These are phyloP conservation scores for Scheffersomyces stambukii DNA, from an alignment of 1,139 yeast species.

Conservation along the genomic window DNA sequence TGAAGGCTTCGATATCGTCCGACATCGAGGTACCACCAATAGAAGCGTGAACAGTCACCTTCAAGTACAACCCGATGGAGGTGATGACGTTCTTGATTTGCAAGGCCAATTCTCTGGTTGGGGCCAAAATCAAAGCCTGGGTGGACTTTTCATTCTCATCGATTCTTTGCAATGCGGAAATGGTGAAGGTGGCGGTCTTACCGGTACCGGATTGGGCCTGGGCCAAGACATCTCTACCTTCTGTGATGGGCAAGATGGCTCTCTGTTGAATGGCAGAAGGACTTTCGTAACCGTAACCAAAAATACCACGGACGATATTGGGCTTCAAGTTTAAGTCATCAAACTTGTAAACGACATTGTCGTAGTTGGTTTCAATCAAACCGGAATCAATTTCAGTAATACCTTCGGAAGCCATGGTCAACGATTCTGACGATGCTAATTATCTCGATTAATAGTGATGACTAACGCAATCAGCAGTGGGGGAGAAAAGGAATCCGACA, in stretches of 20 bases:
- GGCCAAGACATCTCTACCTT: slow-evolving; percentile 95
- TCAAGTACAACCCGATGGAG: slow-evolving; percentile 90
- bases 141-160: slow-evolving; percentile 73
- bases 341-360: slow-evolving; percentile 86
- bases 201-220: slow-evolving; percentile 99
- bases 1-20: slow-evolving; percentile 90
- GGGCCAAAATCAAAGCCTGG: slow-evolving; percentile 94
- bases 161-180: slow-evolving; percentile 92
- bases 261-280: slow-evolving; percentile 99
- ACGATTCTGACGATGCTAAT: too few relatives aligned
- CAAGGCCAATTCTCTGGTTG: slow-evolving; percentile 97
- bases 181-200: slow-evolving; percentile 98
- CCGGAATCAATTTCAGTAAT: slow-evolving; percentile 80
- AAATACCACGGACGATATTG: slow-evolving; percentile 80
- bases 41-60: slow-evolving; percentile 94
- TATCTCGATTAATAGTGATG: not conserved
- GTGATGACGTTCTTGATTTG: slow-evolving; percentile 96
- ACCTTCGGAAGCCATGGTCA: slow-evolving; percentile 43
- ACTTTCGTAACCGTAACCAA: slow-evolving; percentile 95
- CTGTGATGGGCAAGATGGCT: slow-evolving; percentile 94
- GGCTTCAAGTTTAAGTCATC: slow-evolving; percentile 84
- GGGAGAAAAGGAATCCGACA: slow-evolving; percentile 1
- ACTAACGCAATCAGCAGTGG: slow-evolving; percentile 1
- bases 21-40: slow-evolving; percentile 96
- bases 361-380: slow-evolving; percentile 94